Base-by-base conservation (phyloP, 192 early-diverging fungal species). In the Coemansia furcata region DNA sequence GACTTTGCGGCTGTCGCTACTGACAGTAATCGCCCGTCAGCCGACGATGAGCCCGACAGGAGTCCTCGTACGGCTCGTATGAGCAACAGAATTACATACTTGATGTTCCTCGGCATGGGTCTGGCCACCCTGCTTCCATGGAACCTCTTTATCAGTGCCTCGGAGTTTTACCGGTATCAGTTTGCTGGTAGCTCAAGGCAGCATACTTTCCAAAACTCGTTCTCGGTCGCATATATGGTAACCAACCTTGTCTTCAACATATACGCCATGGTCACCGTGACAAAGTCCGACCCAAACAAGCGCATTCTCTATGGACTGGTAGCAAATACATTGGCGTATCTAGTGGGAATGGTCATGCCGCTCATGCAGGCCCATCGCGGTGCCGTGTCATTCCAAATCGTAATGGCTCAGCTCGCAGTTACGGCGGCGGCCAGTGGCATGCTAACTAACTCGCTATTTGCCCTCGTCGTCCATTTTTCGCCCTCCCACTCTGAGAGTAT, bases 81-180 rank as follows among this genome's bases (percentile, higher is more conserved):
- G 54, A 57, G 54, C 54, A 57, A 33, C 30, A 63, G 65, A n/a
- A 40, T 83, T 19, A 77, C 84, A 6, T 90, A 92, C 68, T 73
- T 85, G 52, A 76, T 90, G 63, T 91, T 91, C 67, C 86, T 89
- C 46, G 63, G 89, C 7, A 90, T 90, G 74, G 92, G 92, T n/a
- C 74, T 90, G 21, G 86, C 91, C 17, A 88, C 90, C 71, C 77
- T 93, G 42, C 71, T 93, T 36, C 89, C 91, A 32, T 93, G 92
- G 92, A 93, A 93, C 77, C 83, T 89, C 30, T 92, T 92, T 55
- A 94, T 94, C 73, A 91, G 87, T 44, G 91, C 92, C 2, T 86
- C 89, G 1, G 89, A 88, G 63, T 94, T 89, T 71, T 94, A 91
- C 78, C 77, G 74, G 17, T 72, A 79, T 43, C 78, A 84, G 68